These are phyloP conservation scores for Rhizopogon vesiculosus DNA, from an alignment of 768 basidiomycete genomes.

Conservation along the genomic window DNA sequence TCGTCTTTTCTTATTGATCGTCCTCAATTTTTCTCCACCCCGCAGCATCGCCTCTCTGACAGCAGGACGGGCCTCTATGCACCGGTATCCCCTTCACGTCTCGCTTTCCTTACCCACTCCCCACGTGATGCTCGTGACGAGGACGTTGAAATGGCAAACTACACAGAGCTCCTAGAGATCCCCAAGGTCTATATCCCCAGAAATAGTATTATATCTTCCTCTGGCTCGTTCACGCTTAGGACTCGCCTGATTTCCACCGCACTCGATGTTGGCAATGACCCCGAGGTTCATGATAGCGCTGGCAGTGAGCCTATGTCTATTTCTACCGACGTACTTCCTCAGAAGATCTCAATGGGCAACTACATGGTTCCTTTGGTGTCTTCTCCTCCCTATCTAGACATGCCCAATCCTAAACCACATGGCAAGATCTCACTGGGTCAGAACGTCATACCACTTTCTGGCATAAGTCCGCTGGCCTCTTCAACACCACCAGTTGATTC, in stretches of 20 bases:
- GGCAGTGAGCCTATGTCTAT: not conserved
- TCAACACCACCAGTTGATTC: not conserved
- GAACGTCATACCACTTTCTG: not conserved
- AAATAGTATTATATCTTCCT: conserved; percentile 26
- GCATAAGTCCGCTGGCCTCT: not conserved
- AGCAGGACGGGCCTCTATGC: not conserved
- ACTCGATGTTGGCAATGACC: not conserved
- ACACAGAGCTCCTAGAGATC: not conserved
- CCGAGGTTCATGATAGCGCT: not conserved
- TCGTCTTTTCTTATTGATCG: conserved; percentile 12
- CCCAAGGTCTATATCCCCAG: conserved; percentile 15
- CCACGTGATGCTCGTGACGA: not conserved
- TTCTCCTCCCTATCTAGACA: not conserved
- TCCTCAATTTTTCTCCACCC: conserved; percentile 25
- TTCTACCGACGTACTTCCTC: not conserved
- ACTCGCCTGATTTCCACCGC: conserved; percentile 1
- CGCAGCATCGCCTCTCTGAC: conserved; percentile 7
- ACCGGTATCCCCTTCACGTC: not conserved
- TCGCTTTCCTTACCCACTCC: not conserved
- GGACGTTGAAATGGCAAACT: conserved; percentile 17
- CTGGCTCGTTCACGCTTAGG: conserved; percentile 20
- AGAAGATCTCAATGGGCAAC: conserved; percentile 6
- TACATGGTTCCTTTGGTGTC: conserved; percentile 6
- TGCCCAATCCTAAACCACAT: not conserved
- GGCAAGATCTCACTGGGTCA: not conserved